These are phyloP conservation scores for Daldinia sp. DNA, from an alignment of 2,329 filamentous ascomycete species.

Conservation along the genomic window DNA sequence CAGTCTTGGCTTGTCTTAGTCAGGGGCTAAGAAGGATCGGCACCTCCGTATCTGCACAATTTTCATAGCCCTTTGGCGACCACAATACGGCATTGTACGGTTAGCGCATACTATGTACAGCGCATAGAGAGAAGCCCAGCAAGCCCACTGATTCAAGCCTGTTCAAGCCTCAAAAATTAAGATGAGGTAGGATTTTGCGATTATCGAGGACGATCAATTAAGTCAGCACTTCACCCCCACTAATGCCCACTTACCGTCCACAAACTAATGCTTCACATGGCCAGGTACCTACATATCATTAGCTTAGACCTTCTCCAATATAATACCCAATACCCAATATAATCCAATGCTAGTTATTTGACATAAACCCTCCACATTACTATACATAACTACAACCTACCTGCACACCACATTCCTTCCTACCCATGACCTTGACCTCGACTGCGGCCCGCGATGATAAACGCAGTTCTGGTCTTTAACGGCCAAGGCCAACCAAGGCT, in stretches of 20 bases:
- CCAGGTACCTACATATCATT: background rate
- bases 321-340: no score
- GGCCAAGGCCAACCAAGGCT: constrained; percentile 95
- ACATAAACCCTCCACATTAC: constrained; percentile 10
- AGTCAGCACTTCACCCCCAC: background rate
- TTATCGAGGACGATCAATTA: constrained; percentile 17
- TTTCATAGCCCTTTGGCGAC: no score
- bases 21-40: background rate
- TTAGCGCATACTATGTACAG: no score
- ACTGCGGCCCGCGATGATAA: constrained; percentile 76
- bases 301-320: no score
- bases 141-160: no score
- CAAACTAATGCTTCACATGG: background rate
- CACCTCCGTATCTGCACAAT: constrained; percentile 6
- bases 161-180: background rate
- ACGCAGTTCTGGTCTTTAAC: constrained; percentile 98
- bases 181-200: background rate
- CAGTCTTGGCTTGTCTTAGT: background rate
- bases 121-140: no score
- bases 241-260: background rate
- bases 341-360: background rate
- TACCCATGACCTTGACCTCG: constrained; percentile 24
- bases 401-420: background rate
- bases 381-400: constrained; percentile 4
- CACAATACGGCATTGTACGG: no score